Conservation (phyloP, 805 yeast genomes). For the Saccharomycopsis schoenii region DNA sequence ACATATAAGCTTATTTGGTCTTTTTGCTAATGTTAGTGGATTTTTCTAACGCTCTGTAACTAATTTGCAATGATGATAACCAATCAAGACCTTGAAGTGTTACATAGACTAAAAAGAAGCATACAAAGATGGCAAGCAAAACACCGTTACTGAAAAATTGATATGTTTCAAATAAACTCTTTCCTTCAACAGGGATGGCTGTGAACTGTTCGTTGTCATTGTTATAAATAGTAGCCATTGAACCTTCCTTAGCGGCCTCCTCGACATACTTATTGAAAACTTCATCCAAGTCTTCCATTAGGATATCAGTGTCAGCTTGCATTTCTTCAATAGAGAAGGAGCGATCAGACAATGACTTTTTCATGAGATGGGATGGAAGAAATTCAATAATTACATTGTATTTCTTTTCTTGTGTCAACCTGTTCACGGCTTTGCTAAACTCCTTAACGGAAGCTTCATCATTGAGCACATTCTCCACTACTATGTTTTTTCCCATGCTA, state of each 20-base stretch:
- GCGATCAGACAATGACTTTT: background rate
- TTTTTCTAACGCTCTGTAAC: slow-evolving; percentile 66
- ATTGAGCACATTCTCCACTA: background rate
- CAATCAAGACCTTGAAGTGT: slow-evolving; percentile 46
- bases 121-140: slow-evolving; percentile 53
- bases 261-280: slow-evolving; percentile 13
- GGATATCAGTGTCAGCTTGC: slow-evolving; percentile 3
- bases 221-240: slow-evolving; percentile 5
- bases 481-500: background rate
- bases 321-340: slow-evolving; percentile 9
- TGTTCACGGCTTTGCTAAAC: background rate
- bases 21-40: slow-evolving; percentile 45
- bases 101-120: slow-evolving; percentile 40
- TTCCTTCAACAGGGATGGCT: slow-evolving; percentile 14
- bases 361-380: slow-evolving; percentile 1
- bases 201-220: background rate
- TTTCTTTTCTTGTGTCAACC: background rate
- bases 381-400: slow-evolving; percentile 6
- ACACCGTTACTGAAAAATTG: slow-evolving; percentile 68
- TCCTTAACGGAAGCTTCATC: background rate
- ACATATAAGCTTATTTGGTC: slow-evolving; percentile 11
- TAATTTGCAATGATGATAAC: slow-evolving; percentile 49
- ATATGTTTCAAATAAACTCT: slow-evolving; percentile 52
- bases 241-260: slow-evolving; percentile 13
- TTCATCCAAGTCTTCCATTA: slow-evolving; percentile 9